phyloP scores from a whole-genome alignment of 106 monocot genomes.

The Amphibolis antarctica region DNA sequence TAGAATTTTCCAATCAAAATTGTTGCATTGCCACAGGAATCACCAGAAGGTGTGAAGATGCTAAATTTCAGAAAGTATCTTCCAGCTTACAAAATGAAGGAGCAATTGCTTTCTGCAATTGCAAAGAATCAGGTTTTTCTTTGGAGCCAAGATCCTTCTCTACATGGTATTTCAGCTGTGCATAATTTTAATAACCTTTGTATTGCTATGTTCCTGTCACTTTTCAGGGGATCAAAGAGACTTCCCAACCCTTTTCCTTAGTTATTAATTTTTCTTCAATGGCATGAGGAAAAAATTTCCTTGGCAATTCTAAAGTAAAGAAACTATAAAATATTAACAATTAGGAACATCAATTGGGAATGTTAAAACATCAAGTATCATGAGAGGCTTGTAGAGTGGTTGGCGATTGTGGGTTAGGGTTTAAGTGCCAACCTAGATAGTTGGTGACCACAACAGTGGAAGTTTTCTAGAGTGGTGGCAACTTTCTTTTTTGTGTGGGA shows the following conservation, averaged over 20 bases:
- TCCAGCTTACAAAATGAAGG: constrained; percentile 93
- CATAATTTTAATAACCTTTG: neutral
- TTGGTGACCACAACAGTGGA: no score
- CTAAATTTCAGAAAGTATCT: constrained; percentile 80
- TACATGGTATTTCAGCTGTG: constrained; percentile 21
- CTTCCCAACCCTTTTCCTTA: neutral
- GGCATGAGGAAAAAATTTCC: no score
- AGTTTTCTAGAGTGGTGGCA: no score
- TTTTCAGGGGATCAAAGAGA: neutral
- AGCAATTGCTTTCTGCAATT: constrained; percentile 77
- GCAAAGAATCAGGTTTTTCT: constrained; percentile 93
- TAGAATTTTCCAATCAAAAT: neutral
- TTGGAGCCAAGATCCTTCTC: constrained; percentile 27
- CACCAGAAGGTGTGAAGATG: constrained; percentile 81
- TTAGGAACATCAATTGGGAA: no score
- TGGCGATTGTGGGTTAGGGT: no score
- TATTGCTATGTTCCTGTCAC: neutral
- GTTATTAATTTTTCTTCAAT: neutral
- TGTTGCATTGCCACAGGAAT: constrained; percentile 42
- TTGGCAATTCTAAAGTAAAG: no score
- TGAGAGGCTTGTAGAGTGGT: no score
- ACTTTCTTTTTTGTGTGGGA: no score
- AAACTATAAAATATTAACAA: no score
- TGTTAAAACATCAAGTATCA: no score
- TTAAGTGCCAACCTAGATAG: no score